These are phyloP conservation scores for Thermothielavioides terrestris DNA, from an alignment of 495 filamentous ascomycete genomes.

Conservation along the genomic window DNA sequence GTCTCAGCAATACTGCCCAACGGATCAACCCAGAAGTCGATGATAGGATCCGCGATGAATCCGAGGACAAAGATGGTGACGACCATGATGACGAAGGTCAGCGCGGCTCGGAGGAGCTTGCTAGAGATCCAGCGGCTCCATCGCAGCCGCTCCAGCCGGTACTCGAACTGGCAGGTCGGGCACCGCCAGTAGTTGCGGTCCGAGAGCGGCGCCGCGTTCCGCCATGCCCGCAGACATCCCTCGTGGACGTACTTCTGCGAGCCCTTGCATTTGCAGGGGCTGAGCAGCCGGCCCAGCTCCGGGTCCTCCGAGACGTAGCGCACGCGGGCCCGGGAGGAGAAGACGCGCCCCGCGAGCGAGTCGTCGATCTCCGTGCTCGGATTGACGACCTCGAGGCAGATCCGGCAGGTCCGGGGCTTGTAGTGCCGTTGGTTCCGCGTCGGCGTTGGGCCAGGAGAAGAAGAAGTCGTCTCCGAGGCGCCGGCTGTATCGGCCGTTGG, in stretches of 20 bases:
- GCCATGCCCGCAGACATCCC: conserved; percentile 84
- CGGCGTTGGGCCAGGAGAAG: conserved; percentile 18
- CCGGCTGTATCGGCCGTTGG: background rate
- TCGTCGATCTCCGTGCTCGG: conserved; percentile 63
- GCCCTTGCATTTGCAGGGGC: conserved; percentile 89
- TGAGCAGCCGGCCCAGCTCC: conserved; percentile 72
- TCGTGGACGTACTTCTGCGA: conserved; percentile 91
- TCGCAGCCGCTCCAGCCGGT: conserved; percentile 67
- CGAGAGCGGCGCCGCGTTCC: conserved; percentile 60
- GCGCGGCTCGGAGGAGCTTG: conserved; percentile 47
- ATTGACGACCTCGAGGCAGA: conserved; percentile 78
- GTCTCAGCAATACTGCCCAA: conserved; percentile 38
- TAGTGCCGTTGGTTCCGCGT: conserved; percentile 42
- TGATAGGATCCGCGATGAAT: conserved; percentile 88
- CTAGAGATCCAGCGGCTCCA: conserved; percentile 71
- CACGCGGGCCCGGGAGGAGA: conserved; percentile 54
- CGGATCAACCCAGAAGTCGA: conserved; percentile 78
- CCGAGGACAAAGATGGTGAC: conserved; percentile 68
- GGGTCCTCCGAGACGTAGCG: conserved; percentile 68
- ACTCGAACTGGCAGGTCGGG: conserved; percentile 79
- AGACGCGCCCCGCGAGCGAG: conserved; percentile 52
- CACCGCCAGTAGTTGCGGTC: conserved; percentile 74
- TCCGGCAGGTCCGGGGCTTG: conserved; percentile 71
- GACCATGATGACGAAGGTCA: conserved; percentile 64
- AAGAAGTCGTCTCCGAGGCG: background rate